Base-by-base conservation (phyloP, 2,329 filamentous ascomycete genomes). In the Amauroascus verrucosus region DNA sequence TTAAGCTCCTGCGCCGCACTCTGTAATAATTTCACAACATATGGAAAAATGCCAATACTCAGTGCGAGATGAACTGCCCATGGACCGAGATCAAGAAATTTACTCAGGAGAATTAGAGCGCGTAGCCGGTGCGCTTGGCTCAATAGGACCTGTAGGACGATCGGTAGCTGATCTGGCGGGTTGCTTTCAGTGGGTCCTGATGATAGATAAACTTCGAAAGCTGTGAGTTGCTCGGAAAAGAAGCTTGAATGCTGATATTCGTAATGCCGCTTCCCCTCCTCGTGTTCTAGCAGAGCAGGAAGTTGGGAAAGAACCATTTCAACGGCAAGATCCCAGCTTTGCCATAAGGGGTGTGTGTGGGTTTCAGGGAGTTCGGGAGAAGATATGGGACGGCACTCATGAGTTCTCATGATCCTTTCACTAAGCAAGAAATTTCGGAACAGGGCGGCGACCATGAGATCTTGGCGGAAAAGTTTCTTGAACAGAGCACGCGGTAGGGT, bases 61-160 rank as follows among this genome's bases (percentile, higher is more conserved):
- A 98, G 77, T 14, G 93, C 93, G 38, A 98, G 81, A 67, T 97
- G 93, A n/a, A 98, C 93, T 28, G 93, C 94, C 93, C 93, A 98
- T 0, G 93, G 93, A 0, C 93, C 93, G 37, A 97, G 79, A 63
- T 98, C 93, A 18, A 98, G 75, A 68, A 98, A 98, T 60, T 89
- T 88, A 54, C 90, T 93, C 0, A 98, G 77, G 6, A 98, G 74
- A 50, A 98, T 94, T 57, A 98, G 77, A 14, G 93, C 93, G 48
- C 93, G 80, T 24, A 98, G 81, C 60, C 93, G 78, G 67, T 98
- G 93, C 56, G 95, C 90, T 68, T 98, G 93, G 66, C 91, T 97
- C 5, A 98, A 78, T 11, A 98, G 78, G 8, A 98, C 93, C 68
- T 98, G 93, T 2, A 98, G 78, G 3, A 98, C 90, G 44, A 98